Evolutionary conservation across 495 filamentous ascomycete genomes (phyloP).

Genomic region (Friedmanniomyces simplex): DNA sequence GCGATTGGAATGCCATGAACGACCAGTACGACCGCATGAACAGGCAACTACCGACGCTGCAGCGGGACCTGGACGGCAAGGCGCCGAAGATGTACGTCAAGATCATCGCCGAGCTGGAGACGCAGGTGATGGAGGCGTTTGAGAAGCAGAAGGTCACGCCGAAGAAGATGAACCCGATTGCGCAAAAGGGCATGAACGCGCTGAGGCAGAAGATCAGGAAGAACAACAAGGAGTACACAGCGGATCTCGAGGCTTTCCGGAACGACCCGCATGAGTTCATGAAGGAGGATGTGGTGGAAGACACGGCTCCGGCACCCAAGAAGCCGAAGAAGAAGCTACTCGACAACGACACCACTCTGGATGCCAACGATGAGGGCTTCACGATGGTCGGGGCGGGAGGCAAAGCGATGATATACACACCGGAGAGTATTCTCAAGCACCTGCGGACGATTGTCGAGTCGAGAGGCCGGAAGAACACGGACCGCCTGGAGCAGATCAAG

Average conservation of each 20-base stretch:
- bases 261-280: slow-evolving; percentile 78
- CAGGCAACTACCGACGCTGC: slow-evolving; percentile 71
- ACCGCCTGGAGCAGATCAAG: slow-evolving; percentile 84
- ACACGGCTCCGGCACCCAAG: slow-evolving; percentile 39
- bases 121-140: slow-evolving; percentile 86
- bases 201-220: slow-evolving; percentile 96
- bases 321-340: slow-evolving; percentile 34
- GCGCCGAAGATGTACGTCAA: slow-evolving; percentile 86
- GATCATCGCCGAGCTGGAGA: slow-evolving; percentile 86
- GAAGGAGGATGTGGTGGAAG: slow-evolving; percentile 70
- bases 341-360: slow-evolving; percentile 34
- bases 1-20: slow-evolving; percentile 81
- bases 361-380: slow-evolving; percentile 67
- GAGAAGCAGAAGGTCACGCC: slow-evolving; percentile 89
- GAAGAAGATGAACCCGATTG: slow-evolving; percentile 98
- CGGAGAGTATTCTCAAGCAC: slow-evolving; percentile 97
- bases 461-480: slow-evolving; percentile 96
- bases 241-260: slow-evolving; percentile 78
- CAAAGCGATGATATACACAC: slow-evolving; percentile 76
- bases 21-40: slow-evolving; percentile 97
- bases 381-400: slow-evolving; percentile 77
- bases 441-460: slow-evolving; percentile 87
- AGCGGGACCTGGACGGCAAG: slow-evolving; percentile 52
- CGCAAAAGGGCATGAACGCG: slow-evolving; percentile 84
- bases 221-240: slow-evolving; percentile 89